phyloP scores from a whole-genome alignment of 306 rosid species.

The Begonia fuchsioides region DNA sequence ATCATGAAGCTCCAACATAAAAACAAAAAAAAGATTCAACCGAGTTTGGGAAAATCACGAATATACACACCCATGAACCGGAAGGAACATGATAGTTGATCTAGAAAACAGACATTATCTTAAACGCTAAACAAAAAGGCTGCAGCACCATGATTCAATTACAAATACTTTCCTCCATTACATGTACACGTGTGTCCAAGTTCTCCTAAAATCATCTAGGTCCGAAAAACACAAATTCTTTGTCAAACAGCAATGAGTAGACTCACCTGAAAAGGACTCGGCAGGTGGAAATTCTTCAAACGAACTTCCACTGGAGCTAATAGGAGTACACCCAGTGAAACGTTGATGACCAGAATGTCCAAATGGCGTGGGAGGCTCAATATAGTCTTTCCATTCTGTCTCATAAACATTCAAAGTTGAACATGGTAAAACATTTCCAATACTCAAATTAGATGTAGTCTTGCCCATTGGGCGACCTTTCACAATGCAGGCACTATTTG shows the following conservation, averaged over 20 bases:
- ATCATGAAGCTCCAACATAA: background rate
- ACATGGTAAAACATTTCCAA: conserved; percentile 39
- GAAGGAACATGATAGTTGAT: background rate
- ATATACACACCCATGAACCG: background rate
- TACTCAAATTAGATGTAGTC: conserved; percentile 56
- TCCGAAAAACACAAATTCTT: conserved; percentile 1
- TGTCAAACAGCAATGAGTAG: conserved; percentile 7
- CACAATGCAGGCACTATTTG: conserved; percentile 37
- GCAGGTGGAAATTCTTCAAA: conserved; percentile 33
- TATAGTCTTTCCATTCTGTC: conserved; percentile 50
- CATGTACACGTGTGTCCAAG: no score
- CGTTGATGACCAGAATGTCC: conserved; percentile 50
- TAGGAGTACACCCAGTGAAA: conserved; percentile 41
- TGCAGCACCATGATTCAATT: no score
- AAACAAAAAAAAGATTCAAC: background rate
- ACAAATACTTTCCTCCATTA: no score
- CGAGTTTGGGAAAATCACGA: background rate
- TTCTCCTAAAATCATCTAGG: no score
- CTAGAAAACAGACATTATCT: background rate
- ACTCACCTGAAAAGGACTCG: conserved; percentile 52
- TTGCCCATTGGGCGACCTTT: conserved; percentile 43
- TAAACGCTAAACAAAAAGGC: background rate
- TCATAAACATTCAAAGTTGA: conserved; percentile 32
- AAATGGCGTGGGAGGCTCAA: conserved; percentile 49
- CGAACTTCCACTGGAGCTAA: conserved; percentile 45